Base-by-base conservation (phyloP, 2,329 filamentous ascomycete species). In the Aureobasidium sp. region DNA sequence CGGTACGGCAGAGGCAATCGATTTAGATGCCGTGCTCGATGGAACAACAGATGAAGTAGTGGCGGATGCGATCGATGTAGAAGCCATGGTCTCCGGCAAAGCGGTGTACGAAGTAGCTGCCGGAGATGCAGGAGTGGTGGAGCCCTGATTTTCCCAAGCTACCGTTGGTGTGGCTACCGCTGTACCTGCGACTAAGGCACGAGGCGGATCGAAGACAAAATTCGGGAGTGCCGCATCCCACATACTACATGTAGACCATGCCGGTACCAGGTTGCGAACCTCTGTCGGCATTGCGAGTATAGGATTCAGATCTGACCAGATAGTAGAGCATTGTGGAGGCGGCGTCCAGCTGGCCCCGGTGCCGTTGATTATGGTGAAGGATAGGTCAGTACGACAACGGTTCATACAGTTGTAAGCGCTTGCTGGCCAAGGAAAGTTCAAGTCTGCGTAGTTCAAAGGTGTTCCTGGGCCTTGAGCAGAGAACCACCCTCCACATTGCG, bases 371-470 rank as follows among this genome's bases (percentile, higher is more conserved):
- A 44, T 11, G 9, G 41, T 62, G 7, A 27, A 48, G 5, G 39
- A 44, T 30, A 49, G 5, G 29, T 45, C 55, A 10, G 42, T 53
- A 30, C 41, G 30, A 32, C 62, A 63, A 16, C 59, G 44, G 15
- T 59, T 42, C 58, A 66, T 67, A 45, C 68, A 69, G 15, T 32
- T 63, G 54, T 67, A 69, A 5, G 66, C 68, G 27, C 63, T 67
- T 4, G 66, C 67, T 10, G 66, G 57, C 4, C 69, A 67, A 39
- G 68, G 67, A 62, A 65, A 69, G 9, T 69, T 67, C 5, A 70
- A 50, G 30, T 69, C 67, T 2, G 66, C 67, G 37, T 62, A 70
- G 25, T 67, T 63, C 0, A 69, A 16, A 15, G 58, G 15, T 2
- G 67, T 68, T 5, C 53, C 65, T 27, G 44, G 48, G 1, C 63